Percentiles rank a stretch among this genome's conserved stretches.
Conservation (phyloP, 257 asterid genomes). For the Solanum pinnatisectum region DNA sequence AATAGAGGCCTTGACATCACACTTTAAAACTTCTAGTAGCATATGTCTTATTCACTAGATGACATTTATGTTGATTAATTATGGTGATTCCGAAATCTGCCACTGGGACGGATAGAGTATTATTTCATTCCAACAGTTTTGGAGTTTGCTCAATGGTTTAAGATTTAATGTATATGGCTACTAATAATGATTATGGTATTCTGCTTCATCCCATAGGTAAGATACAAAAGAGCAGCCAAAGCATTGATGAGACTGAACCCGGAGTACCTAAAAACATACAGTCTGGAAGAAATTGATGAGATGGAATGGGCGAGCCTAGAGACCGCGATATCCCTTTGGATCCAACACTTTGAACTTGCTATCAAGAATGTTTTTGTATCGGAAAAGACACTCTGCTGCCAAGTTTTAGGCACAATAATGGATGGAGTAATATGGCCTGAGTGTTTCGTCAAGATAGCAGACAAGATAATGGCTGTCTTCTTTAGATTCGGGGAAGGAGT, state of each 20-base stretch:
- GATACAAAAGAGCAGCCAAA: conserved; percentile 81
- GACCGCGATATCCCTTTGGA: conserved; percentile 67
- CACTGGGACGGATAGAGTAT: not conserved
- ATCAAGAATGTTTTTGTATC: conserved; percentile 43
- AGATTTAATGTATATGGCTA: not conserved
- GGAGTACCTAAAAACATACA: conserved; percentile 57
- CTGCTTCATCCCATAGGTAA: conserved; percentile 28
- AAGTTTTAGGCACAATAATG: conserved; percentile 41
- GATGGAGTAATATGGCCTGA: conserved; percentile 54
- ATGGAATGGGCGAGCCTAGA: conserved; percentile 74
- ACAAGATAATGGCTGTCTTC: conserved; percentile 90
- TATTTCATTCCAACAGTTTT: not conserved
- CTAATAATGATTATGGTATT: not conserved
- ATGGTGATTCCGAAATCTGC: not conserved
- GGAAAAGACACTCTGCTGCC: conserved; percentile 51
- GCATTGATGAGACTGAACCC: conserved; percentile 69
- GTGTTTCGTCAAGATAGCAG: conserved; percentile 69
- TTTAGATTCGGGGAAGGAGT: conserved; percentile 86
- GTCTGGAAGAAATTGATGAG: conserved; percentile 58
- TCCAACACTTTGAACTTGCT: conserved; percentile 55
- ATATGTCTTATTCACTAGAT: not conserved
- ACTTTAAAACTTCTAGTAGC: not conserved
- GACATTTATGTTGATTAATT: not conserved
- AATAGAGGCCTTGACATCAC: not conserved
- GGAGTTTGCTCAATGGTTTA: not conserved